A percentile compares a stretch with the other conserved stretches of the same genome.
Evolutionary conservation across 768 basidiomycete species (phyloP).

Genomic region (Naganishia vishniacii): DNA sequence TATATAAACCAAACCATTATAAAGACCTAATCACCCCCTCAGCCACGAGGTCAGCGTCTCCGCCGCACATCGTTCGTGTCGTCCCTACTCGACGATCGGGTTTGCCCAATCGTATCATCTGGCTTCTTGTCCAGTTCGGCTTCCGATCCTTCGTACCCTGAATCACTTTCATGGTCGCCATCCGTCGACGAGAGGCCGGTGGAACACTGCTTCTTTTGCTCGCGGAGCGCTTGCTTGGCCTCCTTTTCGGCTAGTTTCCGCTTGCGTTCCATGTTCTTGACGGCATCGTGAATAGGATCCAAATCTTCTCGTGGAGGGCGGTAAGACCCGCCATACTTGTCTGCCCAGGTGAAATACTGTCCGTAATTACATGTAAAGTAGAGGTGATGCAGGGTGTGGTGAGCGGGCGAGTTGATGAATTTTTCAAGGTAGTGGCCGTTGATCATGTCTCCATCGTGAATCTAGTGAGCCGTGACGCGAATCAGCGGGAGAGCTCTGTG

Average conservation of each 20-base stretch:
- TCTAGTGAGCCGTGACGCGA: constrained; percentile 53
- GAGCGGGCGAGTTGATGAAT: constrained; percentile 94
- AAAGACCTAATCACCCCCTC: no score
- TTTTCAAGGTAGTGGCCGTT: constrained; percentile 80
- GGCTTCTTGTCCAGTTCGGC: constrained; percentile 16
- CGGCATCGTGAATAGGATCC: constrained; percentile 62
- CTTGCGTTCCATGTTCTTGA: constrained; percentile 57
- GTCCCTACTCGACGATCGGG: constrained; percentile 6
- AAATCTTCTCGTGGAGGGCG: constrained; percentile 75
- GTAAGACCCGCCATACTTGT: constrained; percentile 75
- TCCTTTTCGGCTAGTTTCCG: constrained; percentile 41
- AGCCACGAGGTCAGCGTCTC: constrained; percentile 4
- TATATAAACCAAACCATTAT: background rate
- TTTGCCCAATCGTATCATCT: constrained; percentile 6
- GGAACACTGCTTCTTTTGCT: constrained; percentile 2
- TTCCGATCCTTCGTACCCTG: constrained; percentile 28
- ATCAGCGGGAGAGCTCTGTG: background rate
- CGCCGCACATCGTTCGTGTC: constrained; percentile 11
- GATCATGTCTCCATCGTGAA: constrained; percentile 99
- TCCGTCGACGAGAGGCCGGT: constrained; percentile 13
- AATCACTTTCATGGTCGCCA: constrained; percentile 25
- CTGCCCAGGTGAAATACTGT: constrained; percentile 97
- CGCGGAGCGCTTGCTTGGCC: constrained; percentile 7
- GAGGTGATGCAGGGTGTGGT: constrained; percentile 93
- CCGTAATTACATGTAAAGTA: constrained; percentile 97